phyloP scores from a whole-genome alignment of 2,329 filamentous ascomycete species.

The Hypoxylon sp. region DNA sequence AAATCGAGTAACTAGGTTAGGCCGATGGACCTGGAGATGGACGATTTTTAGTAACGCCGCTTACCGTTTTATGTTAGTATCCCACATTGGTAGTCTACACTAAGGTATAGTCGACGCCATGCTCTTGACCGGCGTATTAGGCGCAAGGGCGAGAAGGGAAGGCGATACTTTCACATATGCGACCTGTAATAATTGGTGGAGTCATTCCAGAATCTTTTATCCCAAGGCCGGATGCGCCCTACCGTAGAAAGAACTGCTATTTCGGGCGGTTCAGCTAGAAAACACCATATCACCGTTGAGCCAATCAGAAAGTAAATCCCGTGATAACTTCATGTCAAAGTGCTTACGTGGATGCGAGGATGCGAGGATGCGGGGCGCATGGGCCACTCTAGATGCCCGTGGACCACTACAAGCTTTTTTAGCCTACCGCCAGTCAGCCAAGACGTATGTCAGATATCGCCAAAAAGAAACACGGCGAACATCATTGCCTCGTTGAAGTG shows the following conservation, averaged over 20 bases:
- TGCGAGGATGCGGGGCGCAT: not conserved
- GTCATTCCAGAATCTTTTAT: not conserved
- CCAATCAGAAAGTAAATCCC: conserved; percentile 1
- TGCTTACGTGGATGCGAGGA: conserved; percentile 1
- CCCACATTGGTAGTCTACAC: not conserved
- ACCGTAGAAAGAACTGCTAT: not conserved
- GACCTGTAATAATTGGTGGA: not conserved
- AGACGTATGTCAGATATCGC: conserved; percentile 14
- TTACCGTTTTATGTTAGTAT: not conserved
- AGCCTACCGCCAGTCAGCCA: conserved; percentile 5
- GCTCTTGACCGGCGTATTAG: not conserved
- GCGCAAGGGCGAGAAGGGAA: not conserved
- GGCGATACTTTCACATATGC: not conserved
- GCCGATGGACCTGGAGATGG: not conserved
- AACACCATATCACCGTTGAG: conserved; percentile 4
- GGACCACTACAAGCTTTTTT: not conserved
- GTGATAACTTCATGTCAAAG: conserved; percentile 10
- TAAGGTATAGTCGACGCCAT: not conserved
- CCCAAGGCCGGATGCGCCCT: not conserved
- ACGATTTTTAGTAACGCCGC: not conserved
- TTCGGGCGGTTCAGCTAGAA: not conserved
- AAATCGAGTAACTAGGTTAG: not conserved
- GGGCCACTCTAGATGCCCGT: not conserved
- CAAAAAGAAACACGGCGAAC: conserved; percentile 10
- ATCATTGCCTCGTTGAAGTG: conserved; percentile 33